Evolutionary conservation across 257 asterid genomes (phyloP).

Genomic region (Scutellaria barbata): DNA sequence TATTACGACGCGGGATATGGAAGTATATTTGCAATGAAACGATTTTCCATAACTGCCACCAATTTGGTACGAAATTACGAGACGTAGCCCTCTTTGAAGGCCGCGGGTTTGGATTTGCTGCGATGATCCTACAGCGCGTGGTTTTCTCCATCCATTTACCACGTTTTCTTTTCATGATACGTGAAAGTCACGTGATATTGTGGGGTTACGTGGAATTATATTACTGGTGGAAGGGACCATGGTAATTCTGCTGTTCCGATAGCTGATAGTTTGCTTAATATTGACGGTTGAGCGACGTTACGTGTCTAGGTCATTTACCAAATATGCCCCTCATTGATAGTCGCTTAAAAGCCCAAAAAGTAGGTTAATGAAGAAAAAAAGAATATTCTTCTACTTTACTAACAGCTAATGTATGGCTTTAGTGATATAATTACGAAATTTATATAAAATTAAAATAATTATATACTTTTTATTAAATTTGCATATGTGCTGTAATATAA

Average conservation of each 20-base stretch:
- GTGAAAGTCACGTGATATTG: neutral
- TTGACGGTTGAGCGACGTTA: conserved; percentile 25
- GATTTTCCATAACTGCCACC: conserved; percentile 20
- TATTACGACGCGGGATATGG: conserved; percentile 37
- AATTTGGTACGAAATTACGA: neutral
- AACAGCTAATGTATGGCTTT: no score
- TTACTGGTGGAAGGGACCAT: conserved; percentile 8
- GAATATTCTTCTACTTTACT: no score
- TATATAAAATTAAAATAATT: no score
- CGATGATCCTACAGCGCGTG: neutral
- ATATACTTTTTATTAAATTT: no score
- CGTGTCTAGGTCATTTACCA: conserved; percentile 23
- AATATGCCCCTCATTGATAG: conserved; percentile 25
- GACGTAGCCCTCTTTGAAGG: neutral
- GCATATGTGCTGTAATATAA: no score
- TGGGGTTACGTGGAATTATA: conserved; percentile 6
- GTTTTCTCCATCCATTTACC: neutral
- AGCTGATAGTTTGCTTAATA: neutral
- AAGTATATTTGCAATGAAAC: conserved; percentile 5
- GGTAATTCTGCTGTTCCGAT: neutral
- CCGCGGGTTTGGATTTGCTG: conserved; percentile 17
- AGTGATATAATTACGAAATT: no score
- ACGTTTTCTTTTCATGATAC: neutral
- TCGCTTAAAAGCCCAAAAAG: conserved; percentile 16
- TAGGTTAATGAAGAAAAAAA: no score